Evolutionary conservation across 495 filamentous ascomycete species (phyloP), one percentile per base, ranked within the genome.

Genomic region (Penicillium bialowiezense): DNA sequence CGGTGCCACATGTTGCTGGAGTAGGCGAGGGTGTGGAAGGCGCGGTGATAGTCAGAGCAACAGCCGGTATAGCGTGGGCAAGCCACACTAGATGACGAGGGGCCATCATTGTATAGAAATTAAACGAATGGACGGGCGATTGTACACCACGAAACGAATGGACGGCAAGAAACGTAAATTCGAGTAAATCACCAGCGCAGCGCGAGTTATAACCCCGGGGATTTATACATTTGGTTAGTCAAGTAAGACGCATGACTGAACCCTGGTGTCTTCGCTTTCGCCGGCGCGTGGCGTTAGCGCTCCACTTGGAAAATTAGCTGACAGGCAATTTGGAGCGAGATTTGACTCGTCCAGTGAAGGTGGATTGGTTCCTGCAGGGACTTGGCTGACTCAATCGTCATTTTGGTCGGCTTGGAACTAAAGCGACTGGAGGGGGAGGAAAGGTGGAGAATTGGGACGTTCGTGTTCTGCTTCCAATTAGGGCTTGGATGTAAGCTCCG

Each of bases 91-190:
- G 28, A 2, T 21, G 35, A 10, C 17, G 12, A 38, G 36, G 44
- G 6, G 12, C 35, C 23, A 29, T 39, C 44, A 47, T 47, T 31
- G 23, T 29, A 31, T 47, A 20, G 14, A n/a, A 29, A 23, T 21
- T 20, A 47, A 39, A 47, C 44, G 44, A 47, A 39, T 39, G 44
- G 44, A 47, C 44, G 7, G 44, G 44, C 24, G 44, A 38, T 3
- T 21, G 36, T 15, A 15, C 44, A 47, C 35, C 44, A 47, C 44
- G 7, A 31, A 29, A 21, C 1, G 29, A 34, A 44, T 9, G 23
- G 24, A 28, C 23, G 32, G 13, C 23, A 14, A 14, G 10, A 21
- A 36, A 12, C 17, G 43, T 18, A 39, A 9, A 29, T 39, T 23
- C 15, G 12, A 9, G 9, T 35, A 34, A 23, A 15, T 21, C 9